Base-by-base conservation (phyloP, 179 eudicot species). In the Amaranthus tricolor region DNA sequence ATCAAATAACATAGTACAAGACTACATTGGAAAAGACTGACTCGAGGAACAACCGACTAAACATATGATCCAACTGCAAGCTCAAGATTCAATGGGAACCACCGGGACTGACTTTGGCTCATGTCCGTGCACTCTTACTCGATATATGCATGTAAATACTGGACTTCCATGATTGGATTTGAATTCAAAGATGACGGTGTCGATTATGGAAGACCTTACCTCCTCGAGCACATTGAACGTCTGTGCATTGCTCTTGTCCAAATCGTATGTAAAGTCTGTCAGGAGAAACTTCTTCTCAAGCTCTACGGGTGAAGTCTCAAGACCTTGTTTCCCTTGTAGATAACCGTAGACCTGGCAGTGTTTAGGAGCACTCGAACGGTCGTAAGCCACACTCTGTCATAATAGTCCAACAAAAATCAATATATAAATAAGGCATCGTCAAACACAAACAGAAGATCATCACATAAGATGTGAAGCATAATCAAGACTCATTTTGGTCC, bases 171-270 rank as follows among this genome's bases (percentile, higher is more conserved):
- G 90, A 81, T 94, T 94, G n/a, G 98, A 89, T 71, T 88, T 52
- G 71, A 94, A 82, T 43, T 92, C 90, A 21, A 94, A 84, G 73
- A 90, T 92, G 31, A 94, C 80, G 10, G 85, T 87, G 83, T 94
- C 85, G 31, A 92, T 72, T 15, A 83, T 73, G 60, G 77, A 65
- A 51, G 89, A 76, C 62, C 82, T 76, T 19, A 80, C 79, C 4
- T 88, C 77, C 17, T 86, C 88, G 78, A 81, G 31, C 60, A 90
- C 93, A 15, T 86, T 73, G 67, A 72, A 87, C 19, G 97, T 90
- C 75, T 94, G 98, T 24, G 90, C 93, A 82, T 85, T 88, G 86
- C 96, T 90, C 88, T 90, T 92, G 76, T 89, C 93, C 3, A 94
- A 91, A 77, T 92, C 97, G 62, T 92, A 94, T 0, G 83, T 79